A percentile compares a stretch with the other conserved stretches of the same genome.
phyloP scores from a whole-genome alignment of 495 filamentous ascomycete species.

The Talaromyces proteolyticus region DNA sequence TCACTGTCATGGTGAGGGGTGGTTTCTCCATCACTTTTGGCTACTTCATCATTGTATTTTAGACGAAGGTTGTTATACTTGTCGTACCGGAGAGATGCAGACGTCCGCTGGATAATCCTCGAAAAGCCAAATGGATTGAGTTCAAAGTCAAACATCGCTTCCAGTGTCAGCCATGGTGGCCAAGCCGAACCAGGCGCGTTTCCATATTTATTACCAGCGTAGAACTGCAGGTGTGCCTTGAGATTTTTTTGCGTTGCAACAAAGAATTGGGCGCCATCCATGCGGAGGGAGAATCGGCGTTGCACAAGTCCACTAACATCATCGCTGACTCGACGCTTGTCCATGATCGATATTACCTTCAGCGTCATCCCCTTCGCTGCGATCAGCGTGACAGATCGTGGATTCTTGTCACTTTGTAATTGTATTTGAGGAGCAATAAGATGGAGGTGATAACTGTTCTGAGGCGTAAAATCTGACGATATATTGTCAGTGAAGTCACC shows the following conservation, averaged over 20 bases:
- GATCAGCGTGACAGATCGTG: conserved; percentile 85
- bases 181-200: conserved; percentile 78
- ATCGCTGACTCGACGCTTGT: conserved; percentile 86
- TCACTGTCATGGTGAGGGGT: conserved; percentile 28
- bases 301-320: conserved; percentile 93
- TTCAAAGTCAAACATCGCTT: conserved; percentile 96
- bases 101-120: conserved; percentile 89
- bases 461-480: conserved; percentile 82
- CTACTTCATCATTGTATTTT: conserved; percentile 95
- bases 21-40: conserved; percentile 45
- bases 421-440: conserved; percentile 97
- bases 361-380: conserved; percentile 95
- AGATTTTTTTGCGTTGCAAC: conserved; percentile 90
- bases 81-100: conserved; percentile 88
- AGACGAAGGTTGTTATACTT: conserved; percentile 96
- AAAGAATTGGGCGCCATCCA: conserved; percentile 97
- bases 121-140: conserved; percentile 92
- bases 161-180: conserved; percentile 97
- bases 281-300: conserved; percentile 84
- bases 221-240: conserved; percentile 79
- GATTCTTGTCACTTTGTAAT: conserved; percentile 95
- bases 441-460: conserved; percentile 90
- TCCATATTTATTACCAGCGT: conserved; percentile 89
- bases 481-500: conserved; percentile 69
- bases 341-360: conserved; percentile 95